Evolutionary conservation across 805 yeast genomes (phyloP).

Genomic region (Yarrowia deformans): DNA sequence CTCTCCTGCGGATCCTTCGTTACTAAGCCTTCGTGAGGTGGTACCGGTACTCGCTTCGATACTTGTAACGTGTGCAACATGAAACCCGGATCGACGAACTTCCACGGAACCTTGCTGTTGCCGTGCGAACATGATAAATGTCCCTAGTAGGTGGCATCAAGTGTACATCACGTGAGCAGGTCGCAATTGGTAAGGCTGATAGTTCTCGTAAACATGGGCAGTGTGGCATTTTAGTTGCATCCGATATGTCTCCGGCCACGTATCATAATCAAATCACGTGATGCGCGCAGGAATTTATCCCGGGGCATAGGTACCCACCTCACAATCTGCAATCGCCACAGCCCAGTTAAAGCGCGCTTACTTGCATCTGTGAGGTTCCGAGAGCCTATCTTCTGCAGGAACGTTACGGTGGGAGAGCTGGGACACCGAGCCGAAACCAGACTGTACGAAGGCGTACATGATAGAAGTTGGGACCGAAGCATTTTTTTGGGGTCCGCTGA

Average conservation of each 20-base stretch:
- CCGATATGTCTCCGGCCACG: not conserved
- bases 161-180: not conserved
- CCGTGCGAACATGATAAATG: not conserved
- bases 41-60: too few species aligned
- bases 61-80: not conserved
- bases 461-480: too few species aligned
- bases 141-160: not conserved
- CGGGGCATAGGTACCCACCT: not conserved
- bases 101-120: slow-evolving; percentile 17
- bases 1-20: not conserved
- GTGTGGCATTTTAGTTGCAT: not conserved
- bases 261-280: not conserved
- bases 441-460: not conserved
- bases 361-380: slow-evolving; percentile 8
- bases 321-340: not conserved
- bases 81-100: not conserved
- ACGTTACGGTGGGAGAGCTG: not conserved
- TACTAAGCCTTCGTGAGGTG: not conserved
- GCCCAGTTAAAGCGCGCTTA: slow-evolving; percentile 26
- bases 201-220: not conserved
- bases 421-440: not conserved
- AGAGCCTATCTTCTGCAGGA: slow-evolving; percentile 24
- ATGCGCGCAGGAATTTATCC: not conserved
- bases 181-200: not conserved
- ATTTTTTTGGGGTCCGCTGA: too few species aligned